Evolutionary conservation across 1,284 basidiomycete species (phyloP), one percentile per base, ranked within the genome.

Genomic region (Abortiporus biennis): DNA sequence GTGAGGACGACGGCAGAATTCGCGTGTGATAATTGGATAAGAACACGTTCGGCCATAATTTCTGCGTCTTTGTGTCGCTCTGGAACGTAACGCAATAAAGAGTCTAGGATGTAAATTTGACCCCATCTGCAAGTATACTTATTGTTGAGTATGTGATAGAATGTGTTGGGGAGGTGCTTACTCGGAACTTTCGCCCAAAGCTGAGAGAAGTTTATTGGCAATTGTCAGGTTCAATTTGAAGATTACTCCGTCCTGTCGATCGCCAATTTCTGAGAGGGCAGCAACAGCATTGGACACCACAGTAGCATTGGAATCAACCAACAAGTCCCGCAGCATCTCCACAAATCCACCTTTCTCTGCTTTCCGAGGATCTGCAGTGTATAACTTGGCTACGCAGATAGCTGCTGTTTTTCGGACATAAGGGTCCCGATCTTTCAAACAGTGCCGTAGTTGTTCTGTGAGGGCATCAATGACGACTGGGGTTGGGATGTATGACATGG

Each of bases 341-440:
- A 96, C 84, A 57, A 94, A 94, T 8, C 85, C 85, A 38, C 80
- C 80, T 52, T 80, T 82, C 62, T 96, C 92, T 24, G 91, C 87
- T 53, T 84, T 76, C 33, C 85, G 74, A 17, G 87, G 81, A 60
- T 96, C 92, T 27, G 89, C 83, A 36, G 80, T 76, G 59, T 92
- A 95, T 21, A 96, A 69, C 60, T 96, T 96, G 4, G 88, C 92
- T 8, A 96, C 92, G 53, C 85, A 93, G 31, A 95, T 92, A 1
- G 92, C 92, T 16, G 92, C 91, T 2, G 92, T 96, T 67, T 96
- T 96, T 45, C 92, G 85, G n/a, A 96, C 92, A 62, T 95, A 95
- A 6, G 93, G 87, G 59, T 96, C 92, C 13, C 83, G 72, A 59
- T 96, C 92, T 55, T 89, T 90, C 37, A 96, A 72, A 47, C 85